Base-by-base conservation (phyloP, 495 filamentous ascomycete genomes). In the Lepidopterella palustris region DNA sequence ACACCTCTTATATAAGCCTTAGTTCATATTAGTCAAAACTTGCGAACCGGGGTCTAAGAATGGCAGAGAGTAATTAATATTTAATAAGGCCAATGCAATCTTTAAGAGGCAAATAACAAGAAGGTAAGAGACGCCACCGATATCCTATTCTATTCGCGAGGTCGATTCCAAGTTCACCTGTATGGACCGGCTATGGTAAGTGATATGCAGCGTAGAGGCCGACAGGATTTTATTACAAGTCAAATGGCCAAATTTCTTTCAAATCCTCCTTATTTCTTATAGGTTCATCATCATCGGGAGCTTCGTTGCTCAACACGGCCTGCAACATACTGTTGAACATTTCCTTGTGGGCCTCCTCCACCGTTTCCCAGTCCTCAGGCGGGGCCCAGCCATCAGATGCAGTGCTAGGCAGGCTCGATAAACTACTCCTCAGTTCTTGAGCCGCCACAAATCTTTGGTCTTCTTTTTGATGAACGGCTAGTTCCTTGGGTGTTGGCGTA, bases 351-450 rank as follows among this genome's bases (percentile, higher is more conserved):
- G 61, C 66, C 61, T 31, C 13, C 42, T 72, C 57, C 23, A 68
- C 68, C 56, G 45, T 68, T 70, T 77, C 66, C 69, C 70, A 77
- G 53, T 53, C 31, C 5, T 77, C 71, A 53, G 58, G 58, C 59
- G 70, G 74, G 50, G 71, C 66, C 74, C 73, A 78, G 53, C 75
- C 72, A 63, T 78, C 74, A 56, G 69, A 62, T 39, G 66, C 60
- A 45, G 60, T 70, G 63, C 74, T 62, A 29, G 74, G 68, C 35
- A 72, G 57, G 51, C 48, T 62, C 45, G 64, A 64, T 48, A 77
- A 55, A 61, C 69, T 66, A 62, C 48, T 52, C 57, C 63, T 72
- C 53, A 78, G 53, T 25, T 71, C 51, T 55, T 76, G 70, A 13
- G 67, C 70, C 10, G 62, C 71, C 51, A 67, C 66, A 66, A 76